phyloP scores from a whole-genome alignment of 495 filamentous ascomycete species.

The Daldinia grandis region DNA sequence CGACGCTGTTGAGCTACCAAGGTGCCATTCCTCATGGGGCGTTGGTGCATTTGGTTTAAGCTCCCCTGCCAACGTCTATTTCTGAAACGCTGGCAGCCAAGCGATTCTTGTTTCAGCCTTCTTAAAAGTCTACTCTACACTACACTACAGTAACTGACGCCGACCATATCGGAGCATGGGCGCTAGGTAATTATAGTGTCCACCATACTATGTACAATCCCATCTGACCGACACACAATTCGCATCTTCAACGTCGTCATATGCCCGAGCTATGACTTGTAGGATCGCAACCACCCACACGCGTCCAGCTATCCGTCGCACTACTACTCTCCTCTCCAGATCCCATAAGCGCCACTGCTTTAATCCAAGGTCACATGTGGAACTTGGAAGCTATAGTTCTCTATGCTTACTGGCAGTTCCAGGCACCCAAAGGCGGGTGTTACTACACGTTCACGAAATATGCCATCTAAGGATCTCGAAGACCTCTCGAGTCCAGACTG shows the following conservation, averaged over 20 bases:
- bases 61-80: conserved; percentile 18
- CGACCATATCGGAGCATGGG: conserved; percentile 9
- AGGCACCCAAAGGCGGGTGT: background rate
- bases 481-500: conserved; percentile 21
- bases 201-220: conserved; percentile 17
- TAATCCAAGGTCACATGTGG: conserved; percentile 1
- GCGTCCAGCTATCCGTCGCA: background rate
- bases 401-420: background rate
- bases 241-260: conserved; percentile 18
- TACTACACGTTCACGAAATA: background rate
- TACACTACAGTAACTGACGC: conserved; percentile 15
- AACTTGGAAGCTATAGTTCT: background rate
- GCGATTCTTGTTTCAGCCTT: conserved; percentile 42
- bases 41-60: conserved; percentile 23
- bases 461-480: conserved; percentile 1
- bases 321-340: conserved; percentile 7
- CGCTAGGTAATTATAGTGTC: conserved; percentile 1
- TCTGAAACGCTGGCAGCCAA: conserved; percentile 41
- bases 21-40: conserved; percentile 32
- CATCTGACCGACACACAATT: conserved; percentile 16
- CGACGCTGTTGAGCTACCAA: conserved; percentile 27
- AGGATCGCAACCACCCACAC: conserved; percentile 11
- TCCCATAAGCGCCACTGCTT: conserved; percentile 8
- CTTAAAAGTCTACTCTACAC: conserved; percentile 14
- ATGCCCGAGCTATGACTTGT: conserved; percentile 8